Evolutionary conservation across 208 protist species (phyloP).

Genomic region (Vickermania spadyakhi): DNA sequence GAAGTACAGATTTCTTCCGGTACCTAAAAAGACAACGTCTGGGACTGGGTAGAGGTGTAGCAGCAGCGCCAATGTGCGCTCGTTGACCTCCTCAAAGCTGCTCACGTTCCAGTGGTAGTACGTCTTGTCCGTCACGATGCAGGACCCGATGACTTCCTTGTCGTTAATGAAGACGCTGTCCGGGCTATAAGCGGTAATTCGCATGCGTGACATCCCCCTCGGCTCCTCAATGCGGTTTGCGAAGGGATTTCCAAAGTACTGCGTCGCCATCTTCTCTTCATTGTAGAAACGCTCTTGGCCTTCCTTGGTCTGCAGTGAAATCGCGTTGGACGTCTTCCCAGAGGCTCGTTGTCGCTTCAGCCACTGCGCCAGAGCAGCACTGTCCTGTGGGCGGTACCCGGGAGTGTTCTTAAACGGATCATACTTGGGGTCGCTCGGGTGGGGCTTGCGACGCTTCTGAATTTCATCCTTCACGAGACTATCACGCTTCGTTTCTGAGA

Average conservation of each 20-base stretch:
- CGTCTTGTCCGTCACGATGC: conserved; percentile 79
- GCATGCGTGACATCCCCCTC: conserved; percentile 55
- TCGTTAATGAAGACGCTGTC: conserved; percentile 86
- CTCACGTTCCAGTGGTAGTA: conserved; percentile 88
- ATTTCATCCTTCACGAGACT: conserved; percentile 46
- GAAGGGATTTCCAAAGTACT: conserved; percentile 85
- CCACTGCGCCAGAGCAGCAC: conserved; percentile 71
- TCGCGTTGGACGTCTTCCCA: conserved; percentile 55
- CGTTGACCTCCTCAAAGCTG: conserved; percentile 83
- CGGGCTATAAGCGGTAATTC: conserved; percentile 78
- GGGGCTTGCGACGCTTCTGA: conserved; percentile 58
- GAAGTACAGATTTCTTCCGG: conserved; percentile 77
- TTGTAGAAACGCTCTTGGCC: conserved; percentile 88
- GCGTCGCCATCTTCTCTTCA: conserved; percentile 89
- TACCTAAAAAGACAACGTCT: conserved; percentile 82
- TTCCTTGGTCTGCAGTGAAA: conserved; percentile 69
- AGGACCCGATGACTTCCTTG: conserved; percentile 86
- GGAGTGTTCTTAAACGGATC: conserved; percentile 82
- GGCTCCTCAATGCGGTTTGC: conserved; percentile 73
- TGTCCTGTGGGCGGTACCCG: conserved; percentile 80
- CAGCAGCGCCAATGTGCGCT: conserved; percentile 71
- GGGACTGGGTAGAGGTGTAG: conserved; percentile 83
- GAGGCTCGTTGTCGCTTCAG: conserved; percentile 82
- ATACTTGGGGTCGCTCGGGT: conserved; percentile 84
- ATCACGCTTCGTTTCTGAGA: conserved; percentile 66